Percentiles rank a stretch among this genome's conserved stretches.
Conservation (phyloP, 345 rosid species). For the Lepidium sativum region DNA sequence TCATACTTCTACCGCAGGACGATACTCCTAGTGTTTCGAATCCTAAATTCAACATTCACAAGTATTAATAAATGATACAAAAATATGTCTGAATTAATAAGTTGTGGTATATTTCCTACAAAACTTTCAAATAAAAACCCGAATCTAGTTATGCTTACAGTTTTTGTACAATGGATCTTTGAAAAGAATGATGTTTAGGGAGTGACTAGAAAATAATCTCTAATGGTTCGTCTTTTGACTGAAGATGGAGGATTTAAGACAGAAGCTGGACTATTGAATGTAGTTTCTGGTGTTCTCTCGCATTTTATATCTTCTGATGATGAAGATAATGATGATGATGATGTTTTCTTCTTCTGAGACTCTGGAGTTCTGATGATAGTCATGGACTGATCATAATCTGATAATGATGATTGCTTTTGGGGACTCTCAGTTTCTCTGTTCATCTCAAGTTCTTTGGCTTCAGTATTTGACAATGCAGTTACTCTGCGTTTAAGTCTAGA, state of each 20-base stretch:
- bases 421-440: constrained; percentile 24
- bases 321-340: background rate
- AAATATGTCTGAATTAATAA: background rate
- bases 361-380: constrained; percentile 46
- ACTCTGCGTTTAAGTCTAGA: constrained; percentile 63
- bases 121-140: background rate
- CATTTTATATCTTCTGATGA: constrained; percentile 29
- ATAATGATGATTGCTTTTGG: constrained; percentile 15
- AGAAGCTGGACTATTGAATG: constrained; percentile 62
- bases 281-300: constrained; percentile 51
- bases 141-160: constrained; percentile 4
- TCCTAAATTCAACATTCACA: too few relatives aligned
- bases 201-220: constrained; percentile 68
- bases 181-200: constrained; percentile 2
- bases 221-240: constrained; percentile 69
- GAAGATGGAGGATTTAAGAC: constrained; percentile 85
- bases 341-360: constrained; percentile 32
- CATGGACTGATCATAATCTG: constrained; percentile 17
- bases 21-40: too few relatives aligned
- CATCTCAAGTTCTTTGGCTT: constrained; percentile 35
- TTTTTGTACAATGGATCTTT: background rate
- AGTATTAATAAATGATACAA: background rate
- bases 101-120: background rate
- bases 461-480: constrained; percentile 44
- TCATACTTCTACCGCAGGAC: too few relatives aligned